phyloP scores from a whole-genome alignment of 1,284 basidiomycete genomes.

The Gymnopus androsaceus region DNA sequence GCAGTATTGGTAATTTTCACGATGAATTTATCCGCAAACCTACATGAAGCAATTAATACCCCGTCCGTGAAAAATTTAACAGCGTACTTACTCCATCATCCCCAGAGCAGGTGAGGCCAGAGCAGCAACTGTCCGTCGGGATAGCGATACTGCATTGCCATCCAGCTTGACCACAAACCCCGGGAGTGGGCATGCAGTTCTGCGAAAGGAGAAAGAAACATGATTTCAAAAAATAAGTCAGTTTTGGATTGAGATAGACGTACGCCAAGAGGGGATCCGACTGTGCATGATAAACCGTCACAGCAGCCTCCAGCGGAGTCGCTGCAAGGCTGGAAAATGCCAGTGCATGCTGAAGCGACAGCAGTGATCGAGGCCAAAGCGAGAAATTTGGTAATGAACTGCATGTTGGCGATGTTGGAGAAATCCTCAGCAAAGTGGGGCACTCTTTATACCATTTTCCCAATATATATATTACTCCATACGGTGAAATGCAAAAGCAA shows the following conservation, averaged over 20 bases:
- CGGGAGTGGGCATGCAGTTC: slow-evolving; percentile 2
- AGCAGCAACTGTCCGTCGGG: neutral
- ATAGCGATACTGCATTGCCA: neutral
- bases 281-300: too few relatives aligned
- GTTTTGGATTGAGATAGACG: neutral
- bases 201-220: neutral
- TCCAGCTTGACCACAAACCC: neutral
- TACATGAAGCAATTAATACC: too few relatives aligned
- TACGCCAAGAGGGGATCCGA: neutral
- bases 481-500: too few relatives aligned
- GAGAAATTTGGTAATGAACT: neutral
- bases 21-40: too few relatives aligned
- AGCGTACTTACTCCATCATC: neutral
- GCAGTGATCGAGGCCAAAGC: neutral
- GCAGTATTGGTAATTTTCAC: too few relatives aligned
- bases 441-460: too few relatives aligned
- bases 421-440: too few relatives aligned
- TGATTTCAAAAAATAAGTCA: neutral
- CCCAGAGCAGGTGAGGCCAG: neutral
- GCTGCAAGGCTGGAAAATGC: neutral
- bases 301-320: neutral
- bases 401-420: too few relatives aligned
- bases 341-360: neutral
- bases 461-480: too few relatives aligned
- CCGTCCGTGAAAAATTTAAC: too few relatives aligned